Evolutionary conservation across 1,284 basidiomycete genomes (phyloP).

Genomic region (Heterobasidion parviporum): DNA sequence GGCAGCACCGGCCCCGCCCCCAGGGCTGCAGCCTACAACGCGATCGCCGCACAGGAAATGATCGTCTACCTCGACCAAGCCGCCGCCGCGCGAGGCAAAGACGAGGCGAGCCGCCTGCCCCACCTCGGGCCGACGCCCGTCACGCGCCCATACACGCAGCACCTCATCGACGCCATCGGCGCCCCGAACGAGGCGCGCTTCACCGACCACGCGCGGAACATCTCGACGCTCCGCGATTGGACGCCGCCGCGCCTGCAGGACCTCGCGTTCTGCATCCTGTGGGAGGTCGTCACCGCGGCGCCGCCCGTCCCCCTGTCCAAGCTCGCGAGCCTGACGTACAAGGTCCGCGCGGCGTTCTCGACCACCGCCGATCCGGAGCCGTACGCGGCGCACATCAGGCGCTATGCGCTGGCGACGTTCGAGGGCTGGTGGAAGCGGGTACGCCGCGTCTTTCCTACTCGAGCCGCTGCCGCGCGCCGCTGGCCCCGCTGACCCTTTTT

Average conservation of each 20-base stretch:
- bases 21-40: too few species aligned
- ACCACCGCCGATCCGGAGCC: neutral
- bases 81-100: too few species aligned
- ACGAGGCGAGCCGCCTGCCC: too few species aligned
- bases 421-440: constrained; percentile 2
- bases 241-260: constrained; percentile 1
- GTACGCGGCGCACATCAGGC: neutral
- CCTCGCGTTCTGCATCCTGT: constrained; percentile 2
- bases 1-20: too few species aligned
- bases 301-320: neutral
- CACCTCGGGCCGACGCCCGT: too few species aligned
- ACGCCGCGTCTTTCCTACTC: neutral
- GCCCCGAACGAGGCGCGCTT: too few species aligned
- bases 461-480: neutral
- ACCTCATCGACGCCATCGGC: too few species aligned
- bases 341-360: neutral
- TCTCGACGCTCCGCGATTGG: constrained; percentile 1
- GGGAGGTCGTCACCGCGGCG: neutral
- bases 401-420: constrained; percentile 2
- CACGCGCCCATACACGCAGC: too few species aligned
- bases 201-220: neutral
- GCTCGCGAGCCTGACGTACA: neutral
- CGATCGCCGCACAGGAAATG: too few species aligned
- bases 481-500: too few species aligned
- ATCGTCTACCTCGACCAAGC: too few species aligned